A percentile compares a stretch with the other conserved stretches of the same genome.
Conservation (phyloP, 1,139 yeast genomes). For the Yamadazyma atmosphaerica region DNA sequence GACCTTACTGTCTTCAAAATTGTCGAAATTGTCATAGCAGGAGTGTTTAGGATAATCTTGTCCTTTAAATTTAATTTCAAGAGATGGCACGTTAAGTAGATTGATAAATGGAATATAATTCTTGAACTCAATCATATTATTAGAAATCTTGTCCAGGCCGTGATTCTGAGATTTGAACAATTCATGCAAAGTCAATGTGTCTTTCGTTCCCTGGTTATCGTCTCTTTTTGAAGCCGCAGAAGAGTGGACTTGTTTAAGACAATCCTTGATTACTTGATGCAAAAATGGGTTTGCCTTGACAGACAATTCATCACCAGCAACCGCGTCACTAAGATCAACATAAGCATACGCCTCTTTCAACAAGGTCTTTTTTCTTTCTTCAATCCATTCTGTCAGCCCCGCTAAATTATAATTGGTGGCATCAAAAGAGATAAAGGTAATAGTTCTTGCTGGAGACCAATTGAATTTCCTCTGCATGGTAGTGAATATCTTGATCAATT, state of each 20-base stretch:
- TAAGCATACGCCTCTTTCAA: conserved; percentile 67
- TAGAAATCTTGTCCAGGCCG: conserved; percentile 30
- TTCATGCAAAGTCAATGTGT: conserved; percentile 27
- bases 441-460: conserved; percentile 84
- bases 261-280: conserved; percentile 41
- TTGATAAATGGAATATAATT: conserved; percentile 71
- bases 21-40: conserved; percentile 65
- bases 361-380: conserved; percentile 53
- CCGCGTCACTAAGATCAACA: conserved; percentile 73
- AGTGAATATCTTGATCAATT: conserved; percentile 71
- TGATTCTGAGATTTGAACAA: conserved; percentile 26
- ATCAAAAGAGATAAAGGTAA: conserved; percentile 85
- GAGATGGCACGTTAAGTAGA: conserved; percentile 66
- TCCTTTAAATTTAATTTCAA: conserved; percentile 56
- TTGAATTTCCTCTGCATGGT: conserved; percentile 60
- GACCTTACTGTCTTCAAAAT: conserved; percentile 44
- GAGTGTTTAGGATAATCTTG: conserved; percentile 56
- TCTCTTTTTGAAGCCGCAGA: no score
- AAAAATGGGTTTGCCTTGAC: conserved; percentile 71
- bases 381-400: conserved; percentile 82
- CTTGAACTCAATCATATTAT: conserved; percentile 50
- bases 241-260: conserved; percentile 35
- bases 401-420: conserved; percentile 81
- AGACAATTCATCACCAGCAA: conserved; percentile 60
- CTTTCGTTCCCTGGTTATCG: conserved; percentile 11